These are phyloP conservation scores for Russula foetens DNA, from an alignment of 768 basidiomycete species.

Conservation along the genomic window DNA sequence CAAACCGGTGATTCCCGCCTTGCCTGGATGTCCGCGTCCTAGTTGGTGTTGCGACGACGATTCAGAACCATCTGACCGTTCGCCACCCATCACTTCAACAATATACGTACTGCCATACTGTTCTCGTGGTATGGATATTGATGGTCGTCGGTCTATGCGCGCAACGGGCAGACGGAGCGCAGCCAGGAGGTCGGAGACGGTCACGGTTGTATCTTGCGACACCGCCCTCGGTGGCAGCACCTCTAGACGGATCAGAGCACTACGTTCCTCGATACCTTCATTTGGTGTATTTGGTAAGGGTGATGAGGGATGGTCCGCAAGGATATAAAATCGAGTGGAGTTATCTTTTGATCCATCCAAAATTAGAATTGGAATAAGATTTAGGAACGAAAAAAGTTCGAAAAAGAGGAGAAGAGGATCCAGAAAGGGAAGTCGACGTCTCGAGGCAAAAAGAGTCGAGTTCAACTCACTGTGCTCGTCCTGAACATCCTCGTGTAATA, in stretches of 20 bases:
- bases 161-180: constrained; percentile 36
- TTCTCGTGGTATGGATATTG: constrained; percentile 24
- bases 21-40: no score
- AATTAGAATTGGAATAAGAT: no score
- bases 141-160: constrained; percentile 62
- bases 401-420: neutral
- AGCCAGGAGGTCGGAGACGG: constrained; percentile 27
- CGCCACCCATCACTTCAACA: constrained; percentile 40
- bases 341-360: constrained; percentile 37
- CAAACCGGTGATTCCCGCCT: neutral
- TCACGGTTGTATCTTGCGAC: neutral
- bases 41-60: neutral
- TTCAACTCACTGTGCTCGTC: constrained; percentile 39
- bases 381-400: neutral
- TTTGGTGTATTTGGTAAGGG: constrained; percentile 22
- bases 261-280: constrained; percentile 17
- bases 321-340: constrained; percentile 60
- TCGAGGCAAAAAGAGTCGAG: neutral
- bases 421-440: no score
- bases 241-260: constrained; percentile 35
- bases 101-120: constrained; percentile 60
- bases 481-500: constrained; percentile 58
- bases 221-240: neutral
- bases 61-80: neutral
- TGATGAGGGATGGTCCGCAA: constrained; percentile 33